Evolutionary conservation across 495 filamentous ascomycete genomes (phyloP).

Genomic region (Aspergillus diversus): DNA sequence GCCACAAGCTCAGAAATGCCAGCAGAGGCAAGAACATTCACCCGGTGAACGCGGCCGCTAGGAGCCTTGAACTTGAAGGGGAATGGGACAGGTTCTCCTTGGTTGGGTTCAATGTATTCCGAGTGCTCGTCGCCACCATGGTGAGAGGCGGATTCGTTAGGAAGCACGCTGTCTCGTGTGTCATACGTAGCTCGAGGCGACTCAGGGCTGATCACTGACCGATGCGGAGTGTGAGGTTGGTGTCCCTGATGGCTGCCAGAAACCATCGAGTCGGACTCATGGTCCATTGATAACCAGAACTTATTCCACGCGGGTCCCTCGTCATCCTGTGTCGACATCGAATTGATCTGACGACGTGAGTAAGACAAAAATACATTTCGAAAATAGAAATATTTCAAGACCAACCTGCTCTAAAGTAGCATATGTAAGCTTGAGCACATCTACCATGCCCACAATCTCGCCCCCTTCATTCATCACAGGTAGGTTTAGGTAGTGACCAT

Average conservation of each 20-base stretch:
- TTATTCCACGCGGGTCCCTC: conserved; percentile 99
- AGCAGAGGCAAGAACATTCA: conserved; percentile 79
- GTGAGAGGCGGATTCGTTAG: conserved; percentile 93
- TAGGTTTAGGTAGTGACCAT: conserved; percentile 97
- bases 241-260: conserved; percentile 70
- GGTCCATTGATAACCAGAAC: conserved; percentile 97
- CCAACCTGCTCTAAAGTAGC: conserved; percentile 94
- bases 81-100: conserved; percentile 75
- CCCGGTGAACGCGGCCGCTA: conserved; percentile 89
- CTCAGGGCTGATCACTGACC: conserved; percentile 79
- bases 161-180: conserved; percentile 80
- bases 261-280: conserved; percentile 94
- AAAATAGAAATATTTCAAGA: conserved; percentile 1
- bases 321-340: conserved; percentile 77
- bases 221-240: conserved; percentile 61
- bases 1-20: conserved; percentile 82
- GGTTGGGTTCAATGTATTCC: conserved; percentile 57
- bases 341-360: conserved; percentile 60
- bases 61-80: conserved; percentile 99
- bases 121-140: conserved; percentile 77
- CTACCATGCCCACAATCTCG: conserved; percentile 99
- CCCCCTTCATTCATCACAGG: conserved; percentile 97
- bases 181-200: conserved; percentile 62
- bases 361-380: conserved; percentile 3
- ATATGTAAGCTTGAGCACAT: conserved; percentile 97